Evolutionary conservation across 2,329 filamentous ascomycete genomes (phyloP), one percentile per base, ranked within the genome.

Genomic region (Tolypocladium guangdongense): DNA sequence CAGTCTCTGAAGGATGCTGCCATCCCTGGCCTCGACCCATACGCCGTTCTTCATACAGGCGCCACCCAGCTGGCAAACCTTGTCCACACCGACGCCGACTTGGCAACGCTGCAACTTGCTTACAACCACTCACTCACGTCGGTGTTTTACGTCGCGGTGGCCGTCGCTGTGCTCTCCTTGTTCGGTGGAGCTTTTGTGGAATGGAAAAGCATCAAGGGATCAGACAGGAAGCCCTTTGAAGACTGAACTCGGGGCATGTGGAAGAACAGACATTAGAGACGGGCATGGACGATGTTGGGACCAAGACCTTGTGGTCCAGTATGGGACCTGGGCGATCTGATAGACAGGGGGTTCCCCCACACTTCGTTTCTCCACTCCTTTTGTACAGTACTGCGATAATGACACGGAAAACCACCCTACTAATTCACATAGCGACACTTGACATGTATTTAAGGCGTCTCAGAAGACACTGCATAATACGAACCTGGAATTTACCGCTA

Each of bases 131-230:
- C 70, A 3, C 49, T 75, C 10, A 65, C 66, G 3, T 59, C 62
- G 5, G 59, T 70, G 0, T 74, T 71, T 57, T 60, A 68, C 10
- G 62, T 74, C 48, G 64, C 64, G 16, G 65, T 68, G 36, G 73
- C 69, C 1, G 58, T 75, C 14, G 70, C 68, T 1, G 68, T 68
- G 8, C 53, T 75, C 8, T 67, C 71, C 0, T 67, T 74, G 45
- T 36, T 72, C 18, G 69, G 69, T 1, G 59, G 63, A 6, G 57
- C 68, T 4, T 63, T 67, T 1, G 69, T 77, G 53, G 76, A 78
- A 62, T 75, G 73, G 72, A 74, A 73, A 66, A 78, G 72, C 53
- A 71, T 80, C 18, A 79, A 78, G 60, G 74, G 74, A 12, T 43
- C 39, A 5, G n/a, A 27, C 2, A 8, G 4, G n/a, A 43, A 11